Evolutionary conservation across 169 alveolate species (phyloP), one percentile per base, ranked within the genome.

Genomic region (Eimeria falciformis): DNA sequence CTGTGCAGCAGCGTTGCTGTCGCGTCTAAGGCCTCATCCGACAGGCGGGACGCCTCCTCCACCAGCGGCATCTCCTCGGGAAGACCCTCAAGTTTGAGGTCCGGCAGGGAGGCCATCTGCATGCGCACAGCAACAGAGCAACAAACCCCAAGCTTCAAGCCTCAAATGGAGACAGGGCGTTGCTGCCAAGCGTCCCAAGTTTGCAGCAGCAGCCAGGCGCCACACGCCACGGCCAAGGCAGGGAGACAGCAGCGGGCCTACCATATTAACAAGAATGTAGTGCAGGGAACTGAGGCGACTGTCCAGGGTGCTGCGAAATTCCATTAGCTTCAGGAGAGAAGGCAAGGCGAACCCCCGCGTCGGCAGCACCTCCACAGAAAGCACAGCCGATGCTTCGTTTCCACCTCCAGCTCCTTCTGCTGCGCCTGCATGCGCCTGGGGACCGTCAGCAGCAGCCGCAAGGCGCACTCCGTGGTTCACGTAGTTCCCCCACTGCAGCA

Each of bases 231-330:
- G n/a, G n/a, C n/a, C n/a, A n/a, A n/a, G 43, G 43, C 46, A 9
- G 3, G 43, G 43, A 4, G 29, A 17, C 75, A 65, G 75, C 40
- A 65, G 75, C 75, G 29, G 75, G 17, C 88, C 23, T 21, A 88
- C 88, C 86, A 94, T 69, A 69, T 94, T 94, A 29, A 91, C 93
- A 43, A 94, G 75, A 62, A 94, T 87, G 79, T 81, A 94, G 55
- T 94, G 96, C 33, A 94, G 90, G 40, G 96, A 90, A 71, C 92
- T 83, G 23, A 94, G 91, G 81, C 93, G 85, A 21, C 91, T 84
- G 75, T 94, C 96, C n/a, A 94, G 87, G n/a, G 94, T 58, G 23
- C 95, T 94, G 46, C 91, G 88, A 81, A 94, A 94, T 66, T 94
- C 96, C 66, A 87, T 91, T 6, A 94, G 92, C 73, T 94, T 91